Evolutionary conservation across 306 rosid genomes (phyloP), one percentile per base, ranked within the genome.

Genomic region (Bauhinia variegata): DNA sequence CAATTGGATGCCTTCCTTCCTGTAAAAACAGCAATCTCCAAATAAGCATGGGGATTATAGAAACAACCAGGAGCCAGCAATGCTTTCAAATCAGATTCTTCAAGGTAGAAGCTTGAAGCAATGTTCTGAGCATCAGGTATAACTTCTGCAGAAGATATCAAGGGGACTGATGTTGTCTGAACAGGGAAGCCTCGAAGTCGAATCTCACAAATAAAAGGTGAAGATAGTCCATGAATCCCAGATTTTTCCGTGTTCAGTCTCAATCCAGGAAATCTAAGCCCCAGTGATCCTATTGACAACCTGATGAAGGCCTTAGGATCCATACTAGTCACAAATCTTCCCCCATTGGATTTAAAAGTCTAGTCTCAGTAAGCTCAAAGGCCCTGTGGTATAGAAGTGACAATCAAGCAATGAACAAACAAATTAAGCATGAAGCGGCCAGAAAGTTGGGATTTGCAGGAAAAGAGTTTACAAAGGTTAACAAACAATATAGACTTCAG

Each of bases 121-220:
- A 69, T 71, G 66, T 74, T 79, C 68, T 80, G 95, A 71, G 85
- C 34, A 69, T 89, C 91, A 7, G 89, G 89, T 30, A 77, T 54
- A 57, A 82, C 82, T 70, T 87, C 92, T 4, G 90, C 55, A 16
- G 96, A 87, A 42, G 96, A 79, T 67, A 87, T 44, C 60, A 92
- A 68, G 38, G 97, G 97, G 61, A 92, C 84, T 1, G 88, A 66
- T 43, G 82, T 78, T 23, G 88, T 85, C 80, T 89, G 96, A 78
- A 85, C 84, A 28, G 97, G 97, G 82, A 89, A 92, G 70, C 96
- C 97, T 15, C 95, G 89, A 61, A 92, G 97, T 47, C 96, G 92
- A 75, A 92, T 92, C 87, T 92, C 97, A 63, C 97, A 89, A 17
- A 80, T 85, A 79, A 68, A 92, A 38, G 86, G 80, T 39, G 91